A percentile compares a stretch with the other conserved stretches of the same genome.
Conservation (phyloP, 2,329 filamentous ascomycete genomes). For the Scytalidium lignicola region DNA sequence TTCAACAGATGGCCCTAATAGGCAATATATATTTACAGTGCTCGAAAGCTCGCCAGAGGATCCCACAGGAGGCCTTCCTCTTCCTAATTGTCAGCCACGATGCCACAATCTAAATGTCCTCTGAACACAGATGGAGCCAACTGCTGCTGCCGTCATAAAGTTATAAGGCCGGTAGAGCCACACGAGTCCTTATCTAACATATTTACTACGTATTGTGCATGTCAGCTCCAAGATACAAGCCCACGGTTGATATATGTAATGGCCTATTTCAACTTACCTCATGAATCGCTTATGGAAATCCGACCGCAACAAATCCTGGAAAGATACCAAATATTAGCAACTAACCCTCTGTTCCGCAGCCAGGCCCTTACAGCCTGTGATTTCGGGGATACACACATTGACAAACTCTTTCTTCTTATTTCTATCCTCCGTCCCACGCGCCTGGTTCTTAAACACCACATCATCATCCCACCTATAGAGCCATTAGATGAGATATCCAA, state of each 20-base stretch:
- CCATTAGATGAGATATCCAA: slow-evolving; percentile 3
- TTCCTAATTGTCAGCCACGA: too few relatives aligned
- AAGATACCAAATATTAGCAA: slow-evolving; percentile 8
- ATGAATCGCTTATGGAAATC: slow-evolving; percentile 99
- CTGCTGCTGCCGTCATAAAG: too few relatives aligned
- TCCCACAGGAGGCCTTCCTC: too few relatives aligned
- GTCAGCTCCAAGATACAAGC: neutral
- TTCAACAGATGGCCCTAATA: too few relatives aligned
- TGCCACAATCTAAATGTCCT: too few relatives aligned
- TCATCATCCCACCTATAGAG: slow-evolving; percentile 83
- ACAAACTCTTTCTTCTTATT: slow-evolving; percentile 91
- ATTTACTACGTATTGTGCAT: slow-evolving; percentile 22
- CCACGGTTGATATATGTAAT: neutral
- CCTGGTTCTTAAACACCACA: slow-evolving; percentile 98
- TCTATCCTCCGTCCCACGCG: slow-evolving; percentile 87
- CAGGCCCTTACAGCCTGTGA: too few relatives aligned
- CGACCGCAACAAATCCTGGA: slow-evolving; percentile 76
- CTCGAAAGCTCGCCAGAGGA: too few relatives aligned
- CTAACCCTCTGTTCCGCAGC: slow-evolving; percentile 7
- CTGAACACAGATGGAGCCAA: too few relatives aligned
- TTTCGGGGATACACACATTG: slow-evolving; percentile 59
- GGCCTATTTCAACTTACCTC: slow-evolving; percentile 34
- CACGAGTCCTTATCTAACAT: slow-evolving; percentile 26
- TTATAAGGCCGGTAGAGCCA: slow-evolving; percentile 1
- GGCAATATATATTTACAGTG: too few relatives aligned